Percentiles rank a stretch among this genome's conserved stretches.
phyloP scores from a whole-genome alignment of 805 yeast genomes.

The Zygosaccharomyces kombuchaensis region DNA sequence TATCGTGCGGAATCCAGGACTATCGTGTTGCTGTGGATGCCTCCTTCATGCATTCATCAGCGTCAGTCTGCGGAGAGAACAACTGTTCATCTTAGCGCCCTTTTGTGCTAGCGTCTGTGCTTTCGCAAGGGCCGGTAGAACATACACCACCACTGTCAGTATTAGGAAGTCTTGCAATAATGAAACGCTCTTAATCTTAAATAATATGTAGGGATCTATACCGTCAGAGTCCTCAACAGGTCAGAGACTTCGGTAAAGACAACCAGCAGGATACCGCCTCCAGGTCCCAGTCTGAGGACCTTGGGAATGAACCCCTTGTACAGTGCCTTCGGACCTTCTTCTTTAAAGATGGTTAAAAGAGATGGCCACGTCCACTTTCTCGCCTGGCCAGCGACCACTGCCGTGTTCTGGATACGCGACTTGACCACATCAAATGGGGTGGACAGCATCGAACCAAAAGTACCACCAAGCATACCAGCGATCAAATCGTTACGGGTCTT shows the following conservation, averaged over 20 bases:
- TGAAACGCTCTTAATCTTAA: neutral
- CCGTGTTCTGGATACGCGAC: constrained; percentile 84
- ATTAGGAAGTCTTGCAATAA: neutral
- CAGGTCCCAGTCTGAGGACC: constrained; percentile 96
- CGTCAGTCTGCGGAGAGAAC: constrained; percentile 48
- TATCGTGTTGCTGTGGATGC: constrained; percentile 58
- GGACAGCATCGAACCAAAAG: constrained; percentile 89
- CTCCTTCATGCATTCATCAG: neutral
- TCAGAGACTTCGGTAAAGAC: constrained; percentile 96
- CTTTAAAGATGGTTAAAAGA: constrained; percentile 60
- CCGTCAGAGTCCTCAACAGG: constrained; percentile 57
- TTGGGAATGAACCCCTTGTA: constrained; percentile 97
- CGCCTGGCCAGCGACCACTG: constrained; percentile 61
- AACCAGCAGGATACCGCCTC: constrained; percentile 96
- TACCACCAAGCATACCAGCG: constrained; percentile 96
- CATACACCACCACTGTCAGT: constrained; percentile 40
- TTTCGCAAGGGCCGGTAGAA: constrained; percentile 63
- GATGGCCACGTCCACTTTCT: constrained; percentile 92
- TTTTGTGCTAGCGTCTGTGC: constrained; percentile 37
- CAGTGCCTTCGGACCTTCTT: constrained; percentile 88
- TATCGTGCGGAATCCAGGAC: constrained; percentile 75
- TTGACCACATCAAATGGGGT: constrained; percentile 98
- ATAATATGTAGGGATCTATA: neutral
- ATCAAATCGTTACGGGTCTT: constrained; percentile 82
- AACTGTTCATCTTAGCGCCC: constrained; percentile 66